These are phyloP conservation scores for Scheffersomyces illinoinensis DNA, from an alignment of 1,139 yeast species.

Conservation along the genomic window DNA sequence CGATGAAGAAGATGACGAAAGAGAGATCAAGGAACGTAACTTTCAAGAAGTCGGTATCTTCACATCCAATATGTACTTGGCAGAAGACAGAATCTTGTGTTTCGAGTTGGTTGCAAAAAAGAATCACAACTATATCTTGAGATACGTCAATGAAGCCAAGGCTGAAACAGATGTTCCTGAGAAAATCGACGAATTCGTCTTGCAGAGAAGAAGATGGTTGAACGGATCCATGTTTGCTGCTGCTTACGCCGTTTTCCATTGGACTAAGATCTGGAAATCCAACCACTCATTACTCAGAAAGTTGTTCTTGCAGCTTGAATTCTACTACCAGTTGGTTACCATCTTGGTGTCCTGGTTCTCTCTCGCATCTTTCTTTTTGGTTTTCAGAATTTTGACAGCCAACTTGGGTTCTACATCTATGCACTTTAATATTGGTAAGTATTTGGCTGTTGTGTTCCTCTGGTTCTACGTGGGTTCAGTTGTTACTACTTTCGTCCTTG, in stretches of 20 bases:
- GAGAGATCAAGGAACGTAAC: constrained; percentile 42
- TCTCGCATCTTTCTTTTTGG: constrained; percentile 72
- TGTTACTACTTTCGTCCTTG: constrained; percentile 26
- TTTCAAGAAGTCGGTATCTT: constrained; percentile 62
- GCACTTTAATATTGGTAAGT: constrained; percentile 27
- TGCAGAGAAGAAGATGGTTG: constrained; percentile 83
- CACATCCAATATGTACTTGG: constrained; percentile 81
- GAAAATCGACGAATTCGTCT: constrained; percentile 64
- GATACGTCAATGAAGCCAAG: constrained; percentile 72
- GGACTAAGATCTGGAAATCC: constrained; percentile 69
- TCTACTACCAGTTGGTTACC: constrained; percentile 65
- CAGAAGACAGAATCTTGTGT: constrained; percentile 82
- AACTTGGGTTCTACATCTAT: constrained; percentile 52
- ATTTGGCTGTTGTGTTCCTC: constrained; percentile 22
- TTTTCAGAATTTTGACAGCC: constrained; percentile 63
- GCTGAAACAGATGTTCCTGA: constrained; percentile 89
- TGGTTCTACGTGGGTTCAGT: constrained; percentile 27
- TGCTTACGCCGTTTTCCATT: constrained; percentile 70
- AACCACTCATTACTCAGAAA: constrained; percentile 64
- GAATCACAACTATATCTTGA: constrained; percentile 58
- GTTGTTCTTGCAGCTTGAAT: constrained; percentile 65
- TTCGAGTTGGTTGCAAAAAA: constrained; percentile 79
- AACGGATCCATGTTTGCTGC: constrained; percentile 87
- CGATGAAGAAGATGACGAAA: constrained; percentile 43
- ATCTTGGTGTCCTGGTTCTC: constrained; percentile 80